Conservation (phyloP, 768 basidiomycete species). For the Tephrocybe sp. region DNA sequence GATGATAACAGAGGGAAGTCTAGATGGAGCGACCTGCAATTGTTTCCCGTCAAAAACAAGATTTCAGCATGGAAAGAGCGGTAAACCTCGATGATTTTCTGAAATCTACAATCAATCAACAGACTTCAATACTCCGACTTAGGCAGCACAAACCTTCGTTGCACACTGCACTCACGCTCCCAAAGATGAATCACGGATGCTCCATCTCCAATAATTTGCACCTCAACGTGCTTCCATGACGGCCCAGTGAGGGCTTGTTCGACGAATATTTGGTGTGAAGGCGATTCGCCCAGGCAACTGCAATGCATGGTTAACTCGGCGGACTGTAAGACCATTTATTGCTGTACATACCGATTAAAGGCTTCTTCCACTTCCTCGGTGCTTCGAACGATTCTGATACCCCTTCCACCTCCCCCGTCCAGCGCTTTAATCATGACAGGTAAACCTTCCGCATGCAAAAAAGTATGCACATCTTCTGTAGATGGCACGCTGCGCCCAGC, state of each 20-base stretch:
- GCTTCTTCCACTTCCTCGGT: constrained; percentile 69
- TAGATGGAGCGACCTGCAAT: constrained; percentile 62
- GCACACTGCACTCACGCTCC: constrained; percentile 91
- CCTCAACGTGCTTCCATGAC: constrained; percentile 78
- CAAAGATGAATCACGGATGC: constrained; percentile 79
- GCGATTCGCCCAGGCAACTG: constrained; percentile 37
- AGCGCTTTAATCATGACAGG: constrained; percentile 88
- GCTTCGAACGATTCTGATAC: constrained; percentile 82
- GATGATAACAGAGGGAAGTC: constrained; percentile 66
- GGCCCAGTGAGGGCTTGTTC: constrained; percentile 82
- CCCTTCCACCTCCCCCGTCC: constrained; percentile 87
- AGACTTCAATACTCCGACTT: too few relatives aligned
- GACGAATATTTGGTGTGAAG: constrained; percentile 62
- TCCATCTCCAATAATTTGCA: constrained; percentile 80
- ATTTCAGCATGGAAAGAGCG: not conserved
- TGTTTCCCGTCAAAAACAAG: not conserved
- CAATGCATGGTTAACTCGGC: not conserved
- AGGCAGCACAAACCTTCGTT: constrained; percentile 54
- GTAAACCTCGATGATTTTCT: constrained; percentile 83
- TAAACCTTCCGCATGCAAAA: constrained; percentile 27
- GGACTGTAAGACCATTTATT: not conserved
- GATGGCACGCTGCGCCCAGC: constrained; percentile 26
- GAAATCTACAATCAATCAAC: constrained; percentile 36
- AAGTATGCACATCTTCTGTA: constrained; percentile 23
- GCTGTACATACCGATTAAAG: constrained; percentile 50